Percentiles rank a stretch among this genome's conserved stretches.
Conservation (phyloP, 108 stramenopile genomes). For the Discostella stelligeroides region DNA sequence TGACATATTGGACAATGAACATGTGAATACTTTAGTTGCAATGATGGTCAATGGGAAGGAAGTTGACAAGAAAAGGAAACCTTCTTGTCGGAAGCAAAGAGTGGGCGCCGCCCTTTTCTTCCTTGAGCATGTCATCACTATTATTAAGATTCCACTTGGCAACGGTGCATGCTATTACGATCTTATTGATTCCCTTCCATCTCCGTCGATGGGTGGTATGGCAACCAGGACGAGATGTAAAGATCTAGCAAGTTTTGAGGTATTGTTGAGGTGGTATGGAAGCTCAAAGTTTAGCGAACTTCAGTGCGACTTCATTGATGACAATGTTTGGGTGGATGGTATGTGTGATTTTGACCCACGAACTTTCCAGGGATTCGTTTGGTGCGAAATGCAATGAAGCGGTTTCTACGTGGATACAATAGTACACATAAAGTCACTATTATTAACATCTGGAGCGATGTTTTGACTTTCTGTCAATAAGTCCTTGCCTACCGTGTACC, state of each 20-base stretch:
- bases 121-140: constrained; percentile 88
- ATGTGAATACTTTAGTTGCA: constrained; percentile 60
- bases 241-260: constrained; percentile 58
- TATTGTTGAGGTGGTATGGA: constrained; percentile 71
- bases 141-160: constrained; percentile 74
- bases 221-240: constrained; percentile 82
- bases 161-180: constrained; percentile 66
- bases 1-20: constrained; percentile 66
- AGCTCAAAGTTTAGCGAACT: constrained; percentile 73
- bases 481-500: no score
- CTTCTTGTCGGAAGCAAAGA: constrained; percentile 50
- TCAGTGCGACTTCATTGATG: constrained; percentile 79
- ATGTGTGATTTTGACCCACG: constrained; percentile 92
- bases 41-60: constrained; percentile 45
- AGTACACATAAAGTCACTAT: no score
- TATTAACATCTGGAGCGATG: no score
- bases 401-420: no score
- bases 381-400: constrained; percentile 54
- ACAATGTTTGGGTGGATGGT: constrained; percentile 80
- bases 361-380: constrained; percentile 92
- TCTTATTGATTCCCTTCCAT: constrained; percentile 83
- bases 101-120: constrained; percentile 84
- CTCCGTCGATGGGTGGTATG: constrained; percentile 38
- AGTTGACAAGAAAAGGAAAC: no score
- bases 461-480: no score